A percentile compares a stretch with the other conserved stretches of the same genome.
Conservation (phyloP, 2,329 filamentous ascomycete genomes). For the Lachnellula hyalina region DNA sequence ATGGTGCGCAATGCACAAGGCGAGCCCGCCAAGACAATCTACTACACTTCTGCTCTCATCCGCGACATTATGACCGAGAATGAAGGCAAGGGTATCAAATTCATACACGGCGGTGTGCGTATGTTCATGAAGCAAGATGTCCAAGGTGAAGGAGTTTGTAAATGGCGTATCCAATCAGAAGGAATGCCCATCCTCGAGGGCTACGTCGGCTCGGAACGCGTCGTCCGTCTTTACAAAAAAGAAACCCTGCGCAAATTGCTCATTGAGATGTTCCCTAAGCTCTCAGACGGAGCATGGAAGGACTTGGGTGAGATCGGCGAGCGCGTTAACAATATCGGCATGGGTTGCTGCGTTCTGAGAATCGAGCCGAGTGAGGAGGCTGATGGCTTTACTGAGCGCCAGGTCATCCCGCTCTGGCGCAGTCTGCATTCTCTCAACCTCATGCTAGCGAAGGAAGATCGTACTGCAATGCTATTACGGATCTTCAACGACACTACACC, state of each 20-base stretch:
- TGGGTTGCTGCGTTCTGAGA: conserved; percentile 88
- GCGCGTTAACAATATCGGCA: conserved; percentile 69
- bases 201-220: conserved; percentile 75
- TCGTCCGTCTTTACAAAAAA: conserved; percentile 70
- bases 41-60: conserved; percentile 84
- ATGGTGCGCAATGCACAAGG: conserved; percentile 93
- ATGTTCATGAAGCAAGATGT: conserved; percentile 99
- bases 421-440: conserved; percentile 88
- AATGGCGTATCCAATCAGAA: conserved; percentile 94
- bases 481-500: conserved; percentile 87
- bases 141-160: conserved; percentile 77
- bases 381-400: conserved; percentile 64
- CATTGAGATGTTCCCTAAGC: conserved; percentile 94
- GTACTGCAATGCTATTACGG: conserved; percentile 83
- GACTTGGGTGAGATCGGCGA: conserved; percentile 83
- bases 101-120: conserved; percentile 94
- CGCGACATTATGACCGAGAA: conserved; percentile 83
- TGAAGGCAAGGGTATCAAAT: conserved; percentile 86
- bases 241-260: conserved; percentile 77
- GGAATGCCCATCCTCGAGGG: conserved; percentile 86
- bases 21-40: conserved; percentile 87
- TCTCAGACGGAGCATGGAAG: conserved; percentile 68
- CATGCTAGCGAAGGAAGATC: conserved; percentile 97
- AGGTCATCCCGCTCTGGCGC: conserved; percentile 92
- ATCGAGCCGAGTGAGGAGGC: conserved; percentile 67